phyloP scores from a whole-genome alignment of 257 asterid species.

The Nicotiana undulata region DNA sequence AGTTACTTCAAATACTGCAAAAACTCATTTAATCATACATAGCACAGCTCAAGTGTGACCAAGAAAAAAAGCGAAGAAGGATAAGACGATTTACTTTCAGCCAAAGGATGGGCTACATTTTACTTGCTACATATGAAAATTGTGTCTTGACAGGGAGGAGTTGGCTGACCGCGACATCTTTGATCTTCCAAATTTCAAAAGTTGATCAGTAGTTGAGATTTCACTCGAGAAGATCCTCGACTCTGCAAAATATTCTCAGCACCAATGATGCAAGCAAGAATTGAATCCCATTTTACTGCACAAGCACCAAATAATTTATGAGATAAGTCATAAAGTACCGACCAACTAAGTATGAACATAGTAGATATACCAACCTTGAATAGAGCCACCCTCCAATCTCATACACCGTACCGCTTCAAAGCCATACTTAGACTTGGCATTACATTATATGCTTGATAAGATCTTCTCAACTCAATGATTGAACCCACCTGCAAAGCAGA shows the following conservation, averaged over 20 bases:
- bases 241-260: neutral
- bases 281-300: neutral
- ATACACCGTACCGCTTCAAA: conserved; percentile 72
- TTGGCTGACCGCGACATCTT: neutral
- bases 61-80: neutral
- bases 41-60: neutral
- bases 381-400: conserved; percentile 10
- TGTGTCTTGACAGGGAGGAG: neutral
- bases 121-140: neutral
- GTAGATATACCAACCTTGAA: neutral
- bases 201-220: neutral
- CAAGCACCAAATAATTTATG: neutral
- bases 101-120: neutral
- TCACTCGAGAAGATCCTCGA: neutral
- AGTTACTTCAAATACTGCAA: neutral
- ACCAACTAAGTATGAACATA: neutral
- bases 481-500: conserved; percentile 71
- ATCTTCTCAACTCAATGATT: conserved; percentile 85
- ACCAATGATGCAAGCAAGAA: neutral
- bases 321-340: neutral
- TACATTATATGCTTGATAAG: conserved; percentile 95
- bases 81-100: neutral
- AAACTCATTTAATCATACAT: neutral
- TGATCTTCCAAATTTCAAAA: neutral
- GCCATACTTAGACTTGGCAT: conserved; percentile 93